These are phyloP conservation scores for Entamoeba nuttalli DNA, from an alignment of 208 protist genomes.

Conservation along the genomic window DNA sequence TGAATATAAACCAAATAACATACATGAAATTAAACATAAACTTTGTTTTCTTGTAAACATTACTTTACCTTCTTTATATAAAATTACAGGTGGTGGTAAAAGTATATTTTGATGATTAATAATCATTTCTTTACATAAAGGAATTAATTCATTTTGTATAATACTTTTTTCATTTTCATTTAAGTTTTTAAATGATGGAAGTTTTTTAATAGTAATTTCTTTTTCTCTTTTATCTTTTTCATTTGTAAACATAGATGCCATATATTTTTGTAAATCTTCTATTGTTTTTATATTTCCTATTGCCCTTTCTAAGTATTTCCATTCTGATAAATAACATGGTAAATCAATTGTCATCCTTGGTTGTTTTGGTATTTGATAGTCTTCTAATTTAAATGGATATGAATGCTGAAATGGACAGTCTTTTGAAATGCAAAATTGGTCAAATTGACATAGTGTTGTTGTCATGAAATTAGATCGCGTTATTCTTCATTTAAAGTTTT, in stretches of 20 bases:
- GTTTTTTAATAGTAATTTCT: not conserved
- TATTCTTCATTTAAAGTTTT: not conserved
- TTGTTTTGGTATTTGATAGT: not conserved
- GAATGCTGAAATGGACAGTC: not conserved
- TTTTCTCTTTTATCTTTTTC: not conserved
- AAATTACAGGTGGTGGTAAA: not conserved
- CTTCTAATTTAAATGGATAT: not conserved
- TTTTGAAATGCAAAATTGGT: not conserved
- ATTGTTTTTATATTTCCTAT: not conserved
- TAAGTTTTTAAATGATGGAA: not conserved
- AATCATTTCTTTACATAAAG: not conserved
- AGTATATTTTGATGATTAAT: not conserved
- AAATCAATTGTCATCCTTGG: not conserved
- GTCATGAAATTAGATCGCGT: not conserved
- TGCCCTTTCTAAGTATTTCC: not conserved
- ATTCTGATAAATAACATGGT: not conserved
- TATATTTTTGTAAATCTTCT: not conserved
- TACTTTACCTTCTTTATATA: not conserved
- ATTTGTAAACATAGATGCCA: not conserved
- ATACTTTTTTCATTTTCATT: not conserved
- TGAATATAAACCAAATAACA: not conserved
- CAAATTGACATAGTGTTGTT: not conserved
- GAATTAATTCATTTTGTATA: not conserved
- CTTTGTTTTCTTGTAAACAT: not conserved
- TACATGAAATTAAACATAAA: not conserved